phyloP scores from a whole-genome alignment of 805 yeast genomes.

The Myxozyma neotropica region DNA sequence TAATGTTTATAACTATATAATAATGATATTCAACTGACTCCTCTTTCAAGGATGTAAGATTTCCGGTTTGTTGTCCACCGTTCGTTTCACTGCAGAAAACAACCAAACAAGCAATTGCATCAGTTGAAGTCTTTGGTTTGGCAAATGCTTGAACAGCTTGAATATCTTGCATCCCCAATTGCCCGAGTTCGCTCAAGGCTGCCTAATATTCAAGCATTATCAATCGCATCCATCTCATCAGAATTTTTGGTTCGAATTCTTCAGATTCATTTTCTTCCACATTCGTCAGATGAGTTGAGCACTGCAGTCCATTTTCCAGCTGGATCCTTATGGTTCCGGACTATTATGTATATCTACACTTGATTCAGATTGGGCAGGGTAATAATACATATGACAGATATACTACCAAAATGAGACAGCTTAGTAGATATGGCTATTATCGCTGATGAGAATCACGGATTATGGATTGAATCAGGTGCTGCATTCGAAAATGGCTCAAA shows the following conservation, averaged over 20 bases:
- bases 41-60: constrained; percentile 1
- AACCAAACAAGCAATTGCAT: constrained; percentile 94
- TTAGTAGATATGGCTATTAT: too few species aligned
- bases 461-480: too few species aligned
- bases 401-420: too few species aligned
- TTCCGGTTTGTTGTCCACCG: constrained; percentile 10
- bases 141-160: constrained; percentile 82
- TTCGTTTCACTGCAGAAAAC: constrained; percentile 80
- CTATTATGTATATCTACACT: too few species aligned
- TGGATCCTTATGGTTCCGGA: constrained; percentile 64
- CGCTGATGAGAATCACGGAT: too few species aligned
- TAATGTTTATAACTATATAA: too few species aligned
- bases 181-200: constrained; percentile 94
- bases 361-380: too few species aligned
- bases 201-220: constrained; percentile 89
- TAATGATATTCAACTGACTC: not conserved
- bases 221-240: constrained; percentile 72
- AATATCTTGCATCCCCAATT: constrained; percentile 96
- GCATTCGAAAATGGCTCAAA: too few species aligned
- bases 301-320: constrained; percentile 78
- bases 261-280: constrained; percentile 85
- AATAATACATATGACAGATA: too few species aligned
- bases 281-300: constrained; percentile 91
- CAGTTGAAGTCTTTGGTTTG: constrained; percentile 82
- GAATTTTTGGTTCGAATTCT: constrained; percentile 89